phyloP scores from a whole-genome alignment of 768 basidiomycete species.

The Russula dissimulans region DNA sequence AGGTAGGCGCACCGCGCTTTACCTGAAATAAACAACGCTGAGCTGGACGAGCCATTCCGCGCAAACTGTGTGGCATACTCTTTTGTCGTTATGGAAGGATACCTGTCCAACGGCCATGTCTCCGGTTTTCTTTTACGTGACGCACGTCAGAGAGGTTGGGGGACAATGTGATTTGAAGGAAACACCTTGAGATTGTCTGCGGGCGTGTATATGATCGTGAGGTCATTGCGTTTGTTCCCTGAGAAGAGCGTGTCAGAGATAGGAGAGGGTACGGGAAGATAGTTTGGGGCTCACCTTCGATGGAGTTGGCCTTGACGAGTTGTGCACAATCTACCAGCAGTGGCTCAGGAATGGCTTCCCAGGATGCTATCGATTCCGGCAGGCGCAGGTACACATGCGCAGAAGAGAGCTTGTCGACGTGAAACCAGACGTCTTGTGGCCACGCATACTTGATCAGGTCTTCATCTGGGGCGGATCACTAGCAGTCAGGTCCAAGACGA shows the following conservation, averaged over 20 bases:
- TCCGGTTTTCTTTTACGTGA: constrained; percentile 70
- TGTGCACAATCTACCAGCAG: constrained; percentile 84
- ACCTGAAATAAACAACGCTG: constrained; percentile 39
- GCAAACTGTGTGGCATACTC: constrained; percentile 34
- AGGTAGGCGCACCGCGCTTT: constrained; percentile 52
- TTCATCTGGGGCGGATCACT: constrained; percentile 53
- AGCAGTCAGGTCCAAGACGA: not conserved
- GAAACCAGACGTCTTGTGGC: constrained; percentile 89
- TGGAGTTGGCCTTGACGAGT: constrained; percentile 95
- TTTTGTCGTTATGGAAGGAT: constrained; percentile 86
- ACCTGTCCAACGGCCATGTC: constrained; percentile 98
- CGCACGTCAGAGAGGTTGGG: not conserved
- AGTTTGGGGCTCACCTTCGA: constrained; percentile 57
- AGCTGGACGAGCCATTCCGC: not conserved
- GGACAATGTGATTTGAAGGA: not conserved
- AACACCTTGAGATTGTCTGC: constrained; percentile 82
- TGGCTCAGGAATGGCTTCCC: constrained; percentile 79
- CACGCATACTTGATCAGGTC: constrained; percentile 89
- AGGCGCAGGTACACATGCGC: constrained; percentile 96
- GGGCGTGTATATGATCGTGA: constrained; percentile 92
- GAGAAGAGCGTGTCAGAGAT: not conserved
- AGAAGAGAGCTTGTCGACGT: constrained; percentile 96
- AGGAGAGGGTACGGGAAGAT: not conserved
- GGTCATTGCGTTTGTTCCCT: constrained; percentile 95
- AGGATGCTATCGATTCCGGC: constrained; percentile 60